Percentiles rank a stretch among this genome's conserved stretches.
phyloP scores from a whole-genome alignment of 163 green algal species.

The Chlorella variabilis region DNA sequence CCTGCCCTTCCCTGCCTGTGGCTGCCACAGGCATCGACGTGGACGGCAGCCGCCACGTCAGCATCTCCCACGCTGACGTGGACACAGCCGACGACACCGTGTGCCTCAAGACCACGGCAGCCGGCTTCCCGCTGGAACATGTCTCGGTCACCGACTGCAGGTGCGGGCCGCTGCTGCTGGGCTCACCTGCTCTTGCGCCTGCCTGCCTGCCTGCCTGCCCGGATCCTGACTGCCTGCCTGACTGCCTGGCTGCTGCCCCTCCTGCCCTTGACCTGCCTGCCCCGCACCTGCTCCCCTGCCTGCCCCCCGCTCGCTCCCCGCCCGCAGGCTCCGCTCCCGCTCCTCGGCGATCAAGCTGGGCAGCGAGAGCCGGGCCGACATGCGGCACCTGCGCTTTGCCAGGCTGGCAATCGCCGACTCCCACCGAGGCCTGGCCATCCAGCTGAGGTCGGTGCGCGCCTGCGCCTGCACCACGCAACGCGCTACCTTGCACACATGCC shows the following conservation, averaged over 20 bases:
- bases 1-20: too few relatives aligned
- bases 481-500: too few relatives aligned
- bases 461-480: too few relatives aligned
- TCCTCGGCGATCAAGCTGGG: constrained; percentile 63
- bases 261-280: too few relatives aligned
- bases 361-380: constrained; percentile 55
- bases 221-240: too few relatives aligned
- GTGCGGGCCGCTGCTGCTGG: background rate
- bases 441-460: constrained; percentile 46
- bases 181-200: too few relatives aligned
- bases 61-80: constrained; percentile 34
- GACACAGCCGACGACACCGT: constrained; percentile 60
- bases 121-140: background rate
- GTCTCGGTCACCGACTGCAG: constrained; percentile 5
- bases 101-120: constrained; percentile 55
- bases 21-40: constrained; percentile 56
- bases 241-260: background rate
- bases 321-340: constrained; percentile 44
- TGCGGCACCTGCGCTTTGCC: constrained; percentile 26
- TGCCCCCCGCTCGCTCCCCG: too few relatives aligned
- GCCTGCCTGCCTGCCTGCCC: too few relatives aligned
- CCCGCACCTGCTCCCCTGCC: background rate
- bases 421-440: constrained; percentile 58
- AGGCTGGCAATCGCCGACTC: background rate
- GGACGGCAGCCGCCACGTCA: constrained; percentile 54